Percentiles rank a stretch among this genome's conserved stretches.
These are phyloP conservation scores for Emergomyces africanus DNA, from an alignment of 2,329 filamentous ascomycete genomes.

Conservation along the genomic window DNA sequence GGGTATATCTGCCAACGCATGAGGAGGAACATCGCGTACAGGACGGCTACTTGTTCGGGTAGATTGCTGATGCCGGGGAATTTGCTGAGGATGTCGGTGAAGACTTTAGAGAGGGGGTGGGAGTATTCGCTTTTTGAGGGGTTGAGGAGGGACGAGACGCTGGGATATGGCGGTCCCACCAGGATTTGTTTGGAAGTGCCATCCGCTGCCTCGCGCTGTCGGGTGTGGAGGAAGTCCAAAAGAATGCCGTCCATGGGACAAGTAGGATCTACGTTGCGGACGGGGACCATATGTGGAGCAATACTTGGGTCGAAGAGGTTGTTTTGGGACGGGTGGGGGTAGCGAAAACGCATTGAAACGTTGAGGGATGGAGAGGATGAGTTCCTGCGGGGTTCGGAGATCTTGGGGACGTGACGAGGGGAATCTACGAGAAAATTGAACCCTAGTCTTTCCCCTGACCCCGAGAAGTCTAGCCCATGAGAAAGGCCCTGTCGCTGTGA, in stretches of 20 bases:
- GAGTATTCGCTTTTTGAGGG: constrained; percentile 49
- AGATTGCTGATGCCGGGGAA: constrained; percentile 68
- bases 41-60: constrained; percentile 67
- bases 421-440: constrained; percentile 59
- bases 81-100: constrained; percentile 73
- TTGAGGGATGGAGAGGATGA: constrained; percentile 15
- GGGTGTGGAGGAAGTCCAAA: constrained; percentile 62
- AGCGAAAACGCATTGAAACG: constrained; percentile 14
- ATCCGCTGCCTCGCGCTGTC: constrained; percentile 51
- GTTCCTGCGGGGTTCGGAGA: constrained; percentile 32
- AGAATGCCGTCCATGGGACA: constrained; percentile 70
- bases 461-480: constrained; percentile 47
- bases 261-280: constrained; percentile 53
- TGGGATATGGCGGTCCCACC: constrained; percentile 66
- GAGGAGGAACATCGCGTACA: constrained; percentile 77
- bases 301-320: constrained; percentile 4
- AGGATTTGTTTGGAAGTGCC: constrained; percentile 53
- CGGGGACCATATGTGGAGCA: constrained; percentile 20
- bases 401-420: constrained; percentile 41
- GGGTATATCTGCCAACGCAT: constrained; percentile 79
- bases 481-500: constrained; percentile 31
- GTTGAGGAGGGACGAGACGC: constrained; percentile 65
- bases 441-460: constrained; percentile 50
- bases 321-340: constrained; percentile 6
- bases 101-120: constrained; percentile 70